These are phyloP conservation scores for Geotrichum histeridarum DNA, from an alignment of 1,139 yeast genomes.

Conservation along the genomic window DNA sequence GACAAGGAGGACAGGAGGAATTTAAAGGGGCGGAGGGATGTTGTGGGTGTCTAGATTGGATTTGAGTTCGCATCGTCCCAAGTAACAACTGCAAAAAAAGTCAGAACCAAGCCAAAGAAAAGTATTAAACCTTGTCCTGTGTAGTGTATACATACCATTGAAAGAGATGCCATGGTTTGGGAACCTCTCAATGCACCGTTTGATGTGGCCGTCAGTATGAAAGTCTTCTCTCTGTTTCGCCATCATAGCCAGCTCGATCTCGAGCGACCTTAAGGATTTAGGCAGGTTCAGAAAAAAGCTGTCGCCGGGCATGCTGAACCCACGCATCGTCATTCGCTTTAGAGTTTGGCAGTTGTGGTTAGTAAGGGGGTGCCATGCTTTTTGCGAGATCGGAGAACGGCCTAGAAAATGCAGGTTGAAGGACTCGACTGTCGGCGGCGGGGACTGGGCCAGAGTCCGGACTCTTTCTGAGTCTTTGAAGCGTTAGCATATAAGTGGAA, in stretches of 20 bases:
- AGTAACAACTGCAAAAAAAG: not conserved
- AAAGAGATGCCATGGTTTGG: slow-evolving; percentile 9
- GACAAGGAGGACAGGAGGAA: not conserved
- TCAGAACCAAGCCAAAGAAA: not conserved
- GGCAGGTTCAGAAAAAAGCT: slow-evolving; percentile 24
- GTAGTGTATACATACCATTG: slow-evolving; percentile 7
- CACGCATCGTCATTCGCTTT: slow-evolving; percentile 22
- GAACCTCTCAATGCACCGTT: slow-evolving; percentile 9
- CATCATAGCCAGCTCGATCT: slow-evolving; percentile 19
- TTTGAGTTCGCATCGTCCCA: slow-evolving; percentile 11
- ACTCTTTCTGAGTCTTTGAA: slow-evolving; percentile 24
- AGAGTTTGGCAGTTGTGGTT: slow-evolving; percentile 21
- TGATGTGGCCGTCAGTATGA: slow-evolving; percentile 12
- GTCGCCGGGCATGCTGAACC: slow-evolving; percentile 26
- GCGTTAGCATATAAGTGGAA: not conserved
- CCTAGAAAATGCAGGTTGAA: slow-evolving; percentile 22
- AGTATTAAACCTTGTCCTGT: not conserved
- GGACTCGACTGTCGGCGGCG: slow-evolving; percentile 23
- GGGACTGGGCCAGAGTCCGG: slow-evolving; percentile 23
- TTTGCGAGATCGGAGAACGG: slow-evolving; percentile 20
- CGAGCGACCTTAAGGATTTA: slow-evolving; percentile 16
- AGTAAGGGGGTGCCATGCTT: slow-evolving; percentile 26
- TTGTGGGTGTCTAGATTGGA: too few species aligned
- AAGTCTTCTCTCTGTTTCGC: slow-evolving; percentile 7
- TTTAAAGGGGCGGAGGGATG: not conserved